Evolutionary conservation across 805 yeast species (phyloP).

Genomic region (Yamadazyma laniorum): DNA sequence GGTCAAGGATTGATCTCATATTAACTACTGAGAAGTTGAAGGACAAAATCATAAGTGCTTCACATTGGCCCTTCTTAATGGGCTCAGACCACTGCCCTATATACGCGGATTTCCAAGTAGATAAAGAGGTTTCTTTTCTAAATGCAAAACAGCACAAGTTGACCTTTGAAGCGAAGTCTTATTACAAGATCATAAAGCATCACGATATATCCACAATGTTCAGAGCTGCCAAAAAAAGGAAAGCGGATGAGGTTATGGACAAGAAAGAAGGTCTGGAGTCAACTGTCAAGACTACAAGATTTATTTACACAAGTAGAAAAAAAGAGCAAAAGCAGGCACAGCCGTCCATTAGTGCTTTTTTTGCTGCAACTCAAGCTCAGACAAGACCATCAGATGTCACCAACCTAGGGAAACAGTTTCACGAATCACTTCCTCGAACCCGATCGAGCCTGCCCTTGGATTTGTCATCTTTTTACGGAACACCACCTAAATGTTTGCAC

Average conservation of each 20-base stretch:
- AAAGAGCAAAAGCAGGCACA: slow-evolving; percentile 13
- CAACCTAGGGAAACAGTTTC: too few species aligned
- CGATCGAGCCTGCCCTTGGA: slow-evolving; percentile 1
- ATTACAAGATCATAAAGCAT: slow-evolving; percentile 38
- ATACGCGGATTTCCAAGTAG: slow-evolving; percentile 57
- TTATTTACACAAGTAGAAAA: slow-evolving; percentile 18
- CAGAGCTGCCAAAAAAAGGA: slow-evolving; percentile 7
- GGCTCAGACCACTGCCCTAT: slow-evolving; percentile 98
- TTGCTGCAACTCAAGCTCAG: slow-evolving; percentile 8
- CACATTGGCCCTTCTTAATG: slow-evolving; percentile 64
- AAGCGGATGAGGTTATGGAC: slow-evolving; percentile 8
- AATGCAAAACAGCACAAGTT: slow-evolving; percentile 19
- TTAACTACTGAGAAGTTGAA: slow-evolving; percentile 39
- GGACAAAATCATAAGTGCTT: slow-evolving; percentile 34
- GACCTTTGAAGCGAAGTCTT: slow-evolving; percentile 53
- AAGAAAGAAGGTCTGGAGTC: slow-evolving; percentile 4
- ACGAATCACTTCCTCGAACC: too few species aligned
- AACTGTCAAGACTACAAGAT: not conserved
- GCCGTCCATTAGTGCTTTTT: slow-evolving; percentile 25
- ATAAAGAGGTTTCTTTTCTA: not conserved
- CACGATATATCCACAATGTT: slow-evolving; percentile 36
- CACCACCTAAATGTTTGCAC: slow-evolving; percentile 29
- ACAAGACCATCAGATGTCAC: too few species aligned
- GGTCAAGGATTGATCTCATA: slow-evolving; percentile 84
- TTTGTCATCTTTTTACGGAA: slow-evolving; percentile 17